A percentile compares a stretch with the other conserved stretches of the same genome.
Evolutionary conservation across 2,329 filamentous ascomycete genomes (phyloP).

Genomic region (Aureobasidium leucospermi): DNA sequence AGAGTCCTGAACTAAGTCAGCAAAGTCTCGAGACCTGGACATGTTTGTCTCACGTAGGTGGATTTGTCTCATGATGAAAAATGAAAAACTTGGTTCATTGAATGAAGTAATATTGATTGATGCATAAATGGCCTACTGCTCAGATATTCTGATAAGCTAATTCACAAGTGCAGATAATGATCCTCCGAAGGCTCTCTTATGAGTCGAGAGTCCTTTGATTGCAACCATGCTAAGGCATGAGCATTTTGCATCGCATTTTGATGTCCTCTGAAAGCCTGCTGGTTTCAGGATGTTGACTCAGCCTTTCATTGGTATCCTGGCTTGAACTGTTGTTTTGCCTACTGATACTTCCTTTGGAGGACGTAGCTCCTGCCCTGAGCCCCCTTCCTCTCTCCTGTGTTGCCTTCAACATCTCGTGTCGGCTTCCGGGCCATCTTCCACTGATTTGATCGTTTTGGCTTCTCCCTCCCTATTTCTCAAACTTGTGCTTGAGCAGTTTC

Average conservation of each 20-base stretch:
- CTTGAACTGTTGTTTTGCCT: too few relatives aligned
- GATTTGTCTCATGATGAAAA: not conserved
- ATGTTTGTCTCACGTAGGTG: not conserved
- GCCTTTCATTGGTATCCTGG: too few relatives aligned
- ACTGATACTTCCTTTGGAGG: too few relatives aligned
- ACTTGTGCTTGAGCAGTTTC: not conserved
- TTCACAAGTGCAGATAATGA: not conserved
- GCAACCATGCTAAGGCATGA: not conserved
- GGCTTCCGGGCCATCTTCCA: not conserved
- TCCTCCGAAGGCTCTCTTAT: not conserved
- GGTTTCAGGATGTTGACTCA: too few relatives aligned
- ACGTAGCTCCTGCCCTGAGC: too few relatives aligned
- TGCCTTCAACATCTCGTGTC: not conserved
- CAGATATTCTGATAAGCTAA: not conserved
- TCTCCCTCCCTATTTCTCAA: not conserved
- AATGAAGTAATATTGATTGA: not conserved
- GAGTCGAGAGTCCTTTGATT: not conserved
- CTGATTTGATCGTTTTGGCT: not conserved
- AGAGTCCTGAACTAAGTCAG: too few relatives aligned
- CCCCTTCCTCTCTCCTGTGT: too few relatives aligned
- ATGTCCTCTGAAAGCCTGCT: too few relatives aligned
- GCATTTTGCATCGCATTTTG: not conserved
- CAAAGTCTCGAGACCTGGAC: too few relatives aligned
- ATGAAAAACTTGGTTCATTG: too few relatives aligned
- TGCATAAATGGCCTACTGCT: not conserved